phyloP scores from a whole-genome alignment of 495 filamentous ascomycete species.

The Amorphotheca resinae region DNA sequence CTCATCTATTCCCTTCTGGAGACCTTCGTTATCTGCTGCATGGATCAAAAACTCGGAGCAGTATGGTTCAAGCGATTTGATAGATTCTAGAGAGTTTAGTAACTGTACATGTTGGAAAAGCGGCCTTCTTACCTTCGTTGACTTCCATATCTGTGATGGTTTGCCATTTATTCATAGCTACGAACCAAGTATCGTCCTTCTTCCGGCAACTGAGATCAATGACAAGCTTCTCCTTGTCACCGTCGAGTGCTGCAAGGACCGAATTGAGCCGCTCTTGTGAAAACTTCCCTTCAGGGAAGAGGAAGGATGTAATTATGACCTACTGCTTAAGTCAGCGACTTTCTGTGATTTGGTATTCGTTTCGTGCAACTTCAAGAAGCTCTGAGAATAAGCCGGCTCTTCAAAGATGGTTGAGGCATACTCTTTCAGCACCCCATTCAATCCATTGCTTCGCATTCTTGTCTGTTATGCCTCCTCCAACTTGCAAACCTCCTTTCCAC shows the following conservation, averaged over 20 bases:
- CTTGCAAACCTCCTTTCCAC: slow-evolving; percentile 70
- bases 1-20: slow-evolving; percentile 84
- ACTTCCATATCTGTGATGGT: slow-evolving; percentile 93
- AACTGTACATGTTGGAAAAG: background rate
- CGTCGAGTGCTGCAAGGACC: slow-evolving; percentile 56
- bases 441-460: slow-evolving; percentile 80
- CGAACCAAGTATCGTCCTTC: slow-evolving; percentile 65
- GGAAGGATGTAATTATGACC: slow-evolving; percentile 73
- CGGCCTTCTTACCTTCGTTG: slow-evolving; percentile 48
- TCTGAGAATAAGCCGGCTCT: background rate
- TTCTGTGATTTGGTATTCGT: no score
- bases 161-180: slow-evolving; percentile 98
- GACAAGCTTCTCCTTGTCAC: slow-evolving; percentile 70
- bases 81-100: slow-evolving; percentile 45
- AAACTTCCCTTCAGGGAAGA: slow-evolving; percentile 78
- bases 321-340: slow-evolving; percentile 28
- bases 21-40: slow-evolving; percentile 94
- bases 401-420: slow-evolving; percentile 22
- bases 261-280: slow-evolving; percentile 57
- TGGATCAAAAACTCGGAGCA: slow-evolving; percentile 96
- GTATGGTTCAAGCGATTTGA: slow-evolving; percentile 67
- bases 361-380: no score
- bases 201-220: slow-evolving; percentile 86
- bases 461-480: slow-evolving; percentile 85
- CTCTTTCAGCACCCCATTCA: slow-evolving; percentile 79